Base-by-base conservation (phyloP, 106 monocot genomes). In the Dendrobium catenatum region DNA sequence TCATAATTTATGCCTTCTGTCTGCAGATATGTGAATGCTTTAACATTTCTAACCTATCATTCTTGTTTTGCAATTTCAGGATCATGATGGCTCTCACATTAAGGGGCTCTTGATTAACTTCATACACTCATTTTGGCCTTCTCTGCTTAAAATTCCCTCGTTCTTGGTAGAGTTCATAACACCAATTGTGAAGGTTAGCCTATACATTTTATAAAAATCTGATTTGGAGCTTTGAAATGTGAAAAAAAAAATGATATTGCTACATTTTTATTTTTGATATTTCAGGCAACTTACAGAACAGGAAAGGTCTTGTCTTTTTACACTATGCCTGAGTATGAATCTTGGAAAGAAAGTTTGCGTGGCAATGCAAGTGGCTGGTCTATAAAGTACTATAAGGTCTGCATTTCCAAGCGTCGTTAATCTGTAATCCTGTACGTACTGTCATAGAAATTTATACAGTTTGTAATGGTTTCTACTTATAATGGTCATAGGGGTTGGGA, bases 61-160 rank as follows among this genome's bases (percentile, higher is more conserved):
- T 40, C 48, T 1, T 58, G 2, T 37, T 78, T 27, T 1, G 41
- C 49, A 41, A 3, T 10, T 77, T 72, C 87, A 97, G 97, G 99
- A 99, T 83, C 95, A 99, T 89, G 99, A 99, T 90, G 99, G 99
- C 10, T 98, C 98, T 6, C 99, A 99, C 75, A 99, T 99, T 13
- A 99, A 99, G 78, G 99, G 99, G 2, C 84, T 95, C 49, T 83
- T 99, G 18, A 95, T 99, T 43, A 99, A 99, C 81, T 99, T 99
- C 79, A 91, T 99, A 55, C 99, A 99, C 80, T 85, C 86, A 40
- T 99, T 99, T 81, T 99, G 99, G 99, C 99, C 99, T 17, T 95
- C 99, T 11, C 81, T 99, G 73, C 90, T 99, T 42, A 95, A 88
- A 84, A 77, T 99, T 3, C 91, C 89, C 2, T 86, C 93, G 20